Conservation (phyloP, 768 basidiomycete species). For the Goffeauzyma gilvescens region DNA sequence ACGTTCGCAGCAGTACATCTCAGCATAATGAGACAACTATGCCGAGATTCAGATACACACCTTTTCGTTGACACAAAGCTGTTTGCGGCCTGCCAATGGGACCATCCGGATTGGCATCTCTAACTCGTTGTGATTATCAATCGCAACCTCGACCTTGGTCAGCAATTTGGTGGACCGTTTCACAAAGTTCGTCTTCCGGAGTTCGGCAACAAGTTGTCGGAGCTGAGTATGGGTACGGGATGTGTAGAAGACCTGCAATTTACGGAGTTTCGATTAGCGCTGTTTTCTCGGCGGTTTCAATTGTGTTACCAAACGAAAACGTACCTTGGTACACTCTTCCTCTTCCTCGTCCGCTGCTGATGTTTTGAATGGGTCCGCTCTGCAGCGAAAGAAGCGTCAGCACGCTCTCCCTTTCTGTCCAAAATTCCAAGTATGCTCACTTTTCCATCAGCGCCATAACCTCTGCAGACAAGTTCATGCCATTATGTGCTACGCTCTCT, state of each 20-base stretch:
- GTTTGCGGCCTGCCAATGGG: slow-evolving; percentile 74
- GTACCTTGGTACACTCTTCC: slow-evolving; percentile 28
- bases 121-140: no score
- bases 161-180: not conserved
- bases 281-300: slow-evolving; percentile 4
- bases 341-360: slow-evolving; percentile 16
- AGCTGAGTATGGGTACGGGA: slow-evolving; percentile 94
- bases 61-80: slow-evolving; percentile 72
- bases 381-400: not conserved
- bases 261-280: no score
- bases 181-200: slow-evolving; percentile 47
- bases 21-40: not conserved
- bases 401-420: not conserved
- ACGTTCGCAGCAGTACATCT: no score
- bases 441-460: slow-evolving; percentile 62
- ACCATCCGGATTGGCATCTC: slow-evolving; percentile 41
- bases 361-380: slow-evolving; percentile 7
- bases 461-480: slow-evolving; percentile 58
- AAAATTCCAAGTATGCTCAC: slow-evolving; percentile 35
- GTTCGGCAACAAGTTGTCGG: slow-evolving; percentile 69
- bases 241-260: slow-evolving; percentile 67
- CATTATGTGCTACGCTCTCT: slow-evolving; percentile 34
- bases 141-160: no score
- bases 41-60: not conserved
- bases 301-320: not conserved